Percentiles rank a stretch among this genome's conserved stretches.
Evolutionary conservation across 164 flowering plant species (phyloP).

Genomic region (Dillenia turbinata): DNA sequence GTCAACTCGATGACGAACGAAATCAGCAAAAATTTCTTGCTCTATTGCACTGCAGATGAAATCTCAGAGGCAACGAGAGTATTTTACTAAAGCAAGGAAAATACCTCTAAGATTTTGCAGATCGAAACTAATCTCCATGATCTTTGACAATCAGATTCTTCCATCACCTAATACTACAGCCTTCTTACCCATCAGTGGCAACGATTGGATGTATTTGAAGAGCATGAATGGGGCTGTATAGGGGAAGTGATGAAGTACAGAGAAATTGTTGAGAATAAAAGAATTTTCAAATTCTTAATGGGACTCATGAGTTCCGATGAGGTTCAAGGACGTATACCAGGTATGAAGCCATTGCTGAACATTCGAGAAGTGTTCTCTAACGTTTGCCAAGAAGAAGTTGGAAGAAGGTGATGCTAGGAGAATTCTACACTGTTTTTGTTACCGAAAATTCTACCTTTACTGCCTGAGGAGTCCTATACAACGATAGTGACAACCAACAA

Average conservation of each 20-base stretch:
- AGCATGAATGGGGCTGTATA: no score
- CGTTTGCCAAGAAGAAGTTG: conserved; percentile 4
- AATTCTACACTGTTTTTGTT: no score
- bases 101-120: conserved; percentile 5
- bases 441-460: conserved; percentile 2
- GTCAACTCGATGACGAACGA: conserved; percentile 13
- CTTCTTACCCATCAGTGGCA: conserved; percentile 5
- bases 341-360: conserved; percentile 3
- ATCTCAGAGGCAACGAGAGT: conserved; percentile 9
- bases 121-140: conserved; percentile 10
- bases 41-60: conserved; percentile 8
- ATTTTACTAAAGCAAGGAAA: conserved; percentile 2
- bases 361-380: conserved; percentile 7
- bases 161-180: conserved; percentile 11
- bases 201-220: conserved; percentile 7
- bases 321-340: neutral
- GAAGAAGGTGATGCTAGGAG: no score
- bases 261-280: conserved; percentile 5
- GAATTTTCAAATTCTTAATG: conserved; percentile 7
- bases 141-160: conserved; percentile 4
- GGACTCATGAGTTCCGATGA: conserved; percentile 12
- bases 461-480: neutral
- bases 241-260: neutral
- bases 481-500: neutral
- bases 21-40: conserved; percentile 14